Evolutionary conservation across 345 rosid genomes (phyloP), one percentile per base, ranked within the genome.

Genomic region (Balakata baccata): DNA sequence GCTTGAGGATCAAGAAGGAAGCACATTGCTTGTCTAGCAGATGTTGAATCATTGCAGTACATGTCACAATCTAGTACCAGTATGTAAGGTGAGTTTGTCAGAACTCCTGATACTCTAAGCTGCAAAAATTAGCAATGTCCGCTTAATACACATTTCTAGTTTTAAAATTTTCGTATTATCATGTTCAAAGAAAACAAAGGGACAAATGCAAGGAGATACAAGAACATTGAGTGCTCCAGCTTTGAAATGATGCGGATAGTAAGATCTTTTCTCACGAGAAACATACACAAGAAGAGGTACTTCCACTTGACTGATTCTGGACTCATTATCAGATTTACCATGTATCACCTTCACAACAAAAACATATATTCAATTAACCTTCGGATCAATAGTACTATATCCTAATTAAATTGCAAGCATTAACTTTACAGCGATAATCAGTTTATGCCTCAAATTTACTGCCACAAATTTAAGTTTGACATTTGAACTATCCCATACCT

Each of bases 151-250:
- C 16, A 2, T 43, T 29, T 29, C 34, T 29, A 29, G 34, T 29
- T 29, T 29, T 29, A 29, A 29, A 29, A 29, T 29, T 29, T 29
- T 29, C 1, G 34, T 29, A 29, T 29, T 37, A 12, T 39, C 3
- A 9, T 52, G 1, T 50, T 34, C 16, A 72, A 34, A 49, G 59
- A 49, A 52, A 54, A 23, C 9, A 18, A 29, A 20, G 23, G 34
- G 34, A 29, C 34, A 29, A 29, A 29, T 23, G 49, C 17, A 57
- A 74, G 56, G 34, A 29, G 41, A 14, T 83, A 88, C 88, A 53
- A 86, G 88, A 34, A 78, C 85, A 50, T 88, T 86, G 5, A 88
- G 81, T 13, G 87, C 91, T 72, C 89, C 88, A 6, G 86, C 89
- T 69, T 86, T 88, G 78, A 88, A 88, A 74, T 84, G 70, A 47